Conservation (phyloP, 2,329 filamentous ascomycete genomes). For the Ophiocordyceps australis region DNA sequence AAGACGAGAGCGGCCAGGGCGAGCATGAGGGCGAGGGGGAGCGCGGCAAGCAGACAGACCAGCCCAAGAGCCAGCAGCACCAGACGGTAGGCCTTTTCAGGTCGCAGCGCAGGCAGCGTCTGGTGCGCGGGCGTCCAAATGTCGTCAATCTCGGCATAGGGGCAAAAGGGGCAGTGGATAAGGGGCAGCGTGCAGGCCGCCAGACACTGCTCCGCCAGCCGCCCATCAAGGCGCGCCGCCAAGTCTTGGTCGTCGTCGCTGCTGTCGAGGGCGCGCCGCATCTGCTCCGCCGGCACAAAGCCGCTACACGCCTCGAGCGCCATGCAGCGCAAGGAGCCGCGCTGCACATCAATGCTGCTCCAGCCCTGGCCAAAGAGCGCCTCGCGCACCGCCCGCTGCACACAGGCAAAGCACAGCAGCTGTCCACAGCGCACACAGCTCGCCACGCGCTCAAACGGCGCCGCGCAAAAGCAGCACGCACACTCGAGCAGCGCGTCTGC, state of each 20-base stretch:
- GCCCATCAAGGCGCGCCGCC: conserved; percentile 58
- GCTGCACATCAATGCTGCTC: conserved; percentile 58
- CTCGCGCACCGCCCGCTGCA: conserved; percentile 66
- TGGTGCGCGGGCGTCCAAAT: conserved; percentile 42
- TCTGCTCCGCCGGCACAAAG: conserved; percentile 49
- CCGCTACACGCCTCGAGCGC: conserved; percentile 60
- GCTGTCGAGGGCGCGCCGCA: conserved; percentile 53
- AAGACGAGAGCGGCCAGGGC: conserved; percentile 24
- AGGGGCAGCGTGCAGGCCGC: conserved; percentile 57
- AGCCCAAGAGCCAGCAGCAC: conserved; percentile 33
- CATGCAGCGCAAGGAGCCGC: conserved; percentile 66
- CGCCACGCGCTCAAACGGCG: conserved; percentile 55
- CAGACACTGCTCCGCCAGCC: conserved; percentile 60
- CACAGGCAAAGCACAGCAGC: conserved; percentile 65
- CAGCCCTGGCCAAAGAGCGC: conserved; percentile 89
- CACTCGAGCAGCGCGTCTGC: conserved; percentile 47
- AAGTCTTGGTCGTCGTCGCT: conserved; percentile 54
- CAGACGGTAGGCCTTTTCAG: conserved; percentile 27
- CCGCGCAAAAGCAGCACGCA: conserved; percentile 58
- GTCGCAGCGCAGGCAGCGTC: conserved; percentile 35
- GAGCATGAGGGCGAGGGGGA: conserved; percentile 30
- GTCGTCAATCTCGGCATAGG: conserved; percentile 77
- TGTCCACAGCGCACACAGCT: conserved; percentile 53
- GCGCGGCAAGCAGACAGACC: conserved; percentile 34
- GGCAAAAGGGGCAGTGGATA: conserved; percentile 76